Percentiles rank a stretch among this genome's conserved stretches.
phyloP scores from a whole-genome alignment of 352 stramenopile genomes.

The Plasmopara viticola region DNA sequence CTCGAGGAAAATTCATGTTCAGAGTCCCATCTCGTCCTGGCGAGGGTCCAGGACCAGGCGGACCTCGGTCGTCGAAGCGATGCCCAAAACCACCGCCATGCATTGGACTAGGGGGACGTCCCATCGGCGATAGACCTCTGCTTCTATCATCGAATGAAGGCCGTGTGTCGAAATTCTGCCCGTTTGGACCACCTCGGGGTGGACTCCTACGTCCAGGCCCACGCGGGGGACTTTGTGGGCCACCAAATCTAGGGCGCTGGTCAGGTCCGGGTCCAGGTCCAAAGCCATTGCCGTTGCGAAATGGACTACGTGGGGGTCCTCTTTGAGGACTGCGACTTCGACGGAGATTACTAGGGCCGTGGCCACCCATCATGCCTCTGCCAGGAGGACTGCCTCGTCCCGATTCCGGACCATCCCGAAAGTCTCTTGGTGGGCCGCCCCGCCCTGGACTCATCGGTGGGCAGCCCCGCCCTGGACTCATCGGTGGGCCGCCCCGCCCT shows the following conservation, averaged over 20 bases:
- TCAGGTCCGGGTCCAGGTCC: slow-evolving; percentile 11
- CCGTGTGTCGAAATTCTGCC: slow-evolving; percentile 8
- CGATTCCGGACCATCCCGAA: slow-evolving; percentile 17
- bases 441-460: slow-evolving; percentile 21
- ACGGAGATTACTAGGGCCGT: slow-evolving; percentile 17
- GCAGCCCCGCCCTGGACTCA: slow-evolving; percentile 20
- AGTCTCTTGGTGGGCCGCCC: slow-evolving; percentile 18
- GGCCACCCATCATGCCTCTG: slow-evolving; percentile 17
- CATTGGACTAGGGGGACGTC: slow-evolving; percentile 20
- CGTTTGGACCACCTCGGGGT: slow-evolving; percentile 8
- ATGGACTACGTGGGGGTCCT: slow-evolving; percentile 14
- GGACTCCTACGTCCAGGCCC: slow-evolving; percentile 10
- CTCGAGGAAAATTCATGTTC: slow-evolving; percentile 29
- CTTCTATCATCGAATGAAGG: slow-evolving; percentile 21
- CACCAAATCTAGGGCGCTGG: slow-evolving; percentile 7
- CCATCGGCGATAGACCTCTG: slow-evolving; percentile 16
- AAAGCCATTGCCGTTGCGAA: slow-evolving; percentile 22
- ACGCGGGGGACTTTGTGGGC: slow-evolving; percentile 10
- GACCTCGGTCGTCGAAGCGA: slow-evolving; percentile 31
- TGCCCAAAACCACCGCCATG: slow-evolving; percentile 23
- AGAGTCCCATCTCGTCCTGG: slow-evolving; percentile 12
- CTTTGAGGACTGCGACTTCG: slow-evolving; percentile 17
- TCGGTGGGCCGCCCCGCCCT: slow-evolving; percentile 12
- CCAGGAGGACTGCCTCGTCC: slow-evolving; percentile 21
- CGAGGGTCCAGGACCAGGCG: slow-evolving; percentile 10